Percentiles rank a stretch among this genome's conserved stretches.
Evolutionary conservation across 805 yeast species (phyloP).

Genomic region (Scheffersomyces coipomensis): DNA sequence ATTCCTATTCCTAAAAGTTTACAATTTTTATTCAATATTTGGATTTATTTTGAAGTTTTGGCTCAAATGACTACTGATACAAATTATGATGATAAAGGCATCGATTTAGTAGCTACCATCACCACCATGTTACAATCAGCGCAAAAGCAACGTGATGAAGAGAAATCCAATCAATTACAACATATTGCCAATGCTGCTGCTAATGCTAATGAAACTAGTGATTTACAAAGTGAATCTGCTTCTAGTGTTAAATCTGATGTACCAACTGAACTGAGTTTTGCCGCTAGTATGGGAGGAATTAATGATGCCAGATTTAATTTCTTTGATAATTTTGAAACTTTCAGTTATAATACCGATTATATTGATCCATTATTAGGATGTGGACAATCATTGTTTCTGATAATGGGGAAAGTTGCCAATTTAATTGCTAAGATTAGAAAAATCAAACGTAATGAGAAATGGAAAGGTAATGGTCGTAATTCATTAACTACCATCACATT

Average conservation of each 20-base stretch:
- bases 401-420: conserved; percentile 63
- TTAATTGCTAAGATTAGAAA: conserved; percentile 51
- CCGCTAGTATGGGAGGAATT: conserved; percentile 6
- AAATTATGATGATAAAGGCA: conserved; percentile 42
- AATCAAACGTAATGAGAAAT: conserved; percentile 16
- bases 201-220: background rate
- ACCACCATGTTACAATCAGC: conserved; percentile 28
- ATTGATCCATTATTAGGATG: conserved; percentile 70
- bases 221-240: conserved; percentile 2
- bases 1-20: conserved; percentile 39
- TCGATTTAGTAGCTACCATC: conserved; percentile 40
- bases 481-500: conserved; percentile 47
- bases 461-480: conserved; percentile 21
- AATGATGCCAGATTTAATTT: conserved; percentile 13
- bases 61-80: conserved; percentile 61
- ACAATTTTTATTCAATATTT: conserved; percentile 58
- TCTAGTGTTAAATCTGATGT: conserved; percentile 17
- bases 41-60: conserved; percentile 67
- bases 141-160: conserved; percentile 13
- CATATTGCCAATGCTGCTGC: no score
- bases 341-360: conserved; percentile 31
- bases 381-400: conserved; percentile 60
- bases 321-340: conserved; percentile 40
- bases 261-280: conserved; percentile 21
- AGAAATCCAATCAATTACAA: conserved; percentile 6